A percentile compares a stretch with the other conserved stretches of the same genome.
phyloP scores from a whole-genome alignment of 805 yeast genomes.

The Wickerhamiella occidentalis region DNA sequence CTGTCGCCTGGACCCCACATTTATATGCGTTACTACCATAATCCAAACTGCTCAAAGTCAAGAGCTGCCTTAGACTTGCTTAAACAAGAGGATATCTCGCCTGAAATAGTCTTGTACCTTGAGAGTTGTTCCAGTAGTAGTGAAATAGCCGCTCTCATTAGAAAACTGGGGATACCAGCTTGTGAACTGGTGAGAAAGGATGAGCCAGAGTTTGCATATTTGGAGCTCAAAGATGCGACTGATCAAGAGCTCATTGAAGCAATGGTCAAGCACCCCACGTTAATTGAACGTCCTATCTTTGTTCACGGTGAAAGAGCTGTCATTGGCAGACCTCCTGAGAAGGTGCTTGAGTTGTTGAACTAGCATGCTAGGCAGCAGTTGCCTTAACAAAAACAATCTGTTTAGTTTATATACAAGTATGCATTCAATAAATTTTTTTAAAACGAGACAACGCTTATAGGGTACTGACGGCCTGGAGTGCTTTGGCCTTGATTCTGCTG shows the following conservation, averaged over 20 bases:
- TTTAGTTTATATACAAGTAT: neutral
- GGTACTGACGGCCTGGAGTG: neutral
- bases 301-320: neutral
- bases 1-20: no score
- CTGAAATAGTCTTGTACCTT: neutral
- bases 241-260: neutral
- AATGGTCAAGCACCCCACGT: neutral
- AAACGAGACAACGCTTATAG: conserved; percentile 6
- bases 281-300: neutral
- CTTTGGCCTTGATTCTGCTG: neutral
- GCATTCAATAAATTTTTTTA: neutral
- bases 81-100: neutral
- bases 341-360: neutral
- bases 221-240: neutral
- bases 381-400: no score
- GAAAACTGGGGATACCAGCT: neutral
- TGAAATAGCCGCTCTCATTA: neutral
- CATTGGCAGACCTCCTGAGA: conserved; percentile 1
- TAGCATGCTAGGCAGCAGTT: no score
- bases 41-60: conserved; percentile 1
- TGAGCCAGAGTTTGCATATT: neutral
- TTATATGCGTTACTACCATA: conserved; percentile 3
- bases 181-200: neutral
- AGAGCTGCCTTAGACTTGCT: neutral
- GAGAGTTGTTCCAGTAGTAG: neutral